Conservation (phyloP, 2,329 filamentous ascomycete genomes). For the Fusarium sp. region DNA sequence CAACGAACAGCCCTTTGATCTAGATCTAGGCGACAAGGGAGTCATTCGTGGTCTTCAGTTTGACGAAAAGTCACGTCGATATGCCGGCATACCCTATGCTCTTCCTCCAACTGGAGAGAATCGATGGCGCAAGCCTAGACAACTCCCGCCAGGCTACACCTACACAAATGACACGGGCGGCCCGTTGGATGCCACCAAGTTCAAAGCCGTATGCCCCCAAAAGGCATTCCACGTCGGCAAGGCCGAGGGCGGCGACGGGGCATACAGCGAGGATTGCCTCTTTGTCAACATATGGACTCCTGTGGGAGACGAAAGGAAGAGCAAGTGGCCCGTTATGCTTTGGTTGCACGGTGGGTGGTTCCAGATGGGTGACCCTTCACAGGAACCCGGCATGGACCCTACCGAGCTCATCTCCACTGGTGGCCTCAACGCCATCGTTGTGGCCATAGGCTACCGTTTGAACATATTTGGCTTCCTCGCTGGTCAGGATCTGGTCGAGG, state of each 20-base stretch:
- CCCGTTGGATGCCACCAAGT: slow-evolving; percentile 51
- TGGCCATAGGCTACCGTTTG: slow-evolving; percentile 57
- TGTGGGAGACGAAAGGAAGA: slow-evolving; percentile 25
- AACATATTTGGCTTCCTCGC: slow-evolving; percentile 62
- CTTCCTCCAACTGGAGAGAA: slow-evolving; percentile 49
- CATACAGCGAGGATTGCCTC: slow-evolving; percentile 57
- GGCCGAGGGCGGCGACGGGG: slow-evolving; percentile 37
- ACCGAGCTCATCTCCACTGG: slow-evolving; percentile 53
- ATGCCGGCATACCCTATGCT: slow-evolving; percentile 51
- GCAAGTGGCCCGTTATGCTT: slow-evolving; percentile 47
- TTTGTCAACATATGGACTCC: slow-evolving; percentile 60
- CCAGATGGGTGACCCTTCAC: slow-evolving; percentile 55
- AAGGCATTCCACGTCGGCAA: slow-evolving; percentile 44
- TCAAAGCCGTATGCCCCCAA: slow-evolving; percentile 53
- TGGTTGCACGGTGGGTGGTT: slow-evolving; percentile 58
- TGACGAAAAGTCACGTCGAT: slow-evolving; percentile 48
- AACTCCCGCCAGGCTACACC: slow-evolving; percentile 42
- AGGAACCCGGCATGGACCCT: slow-evolving; percentile 53
- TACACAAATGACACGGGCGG: slow-evolving; percentile 39
- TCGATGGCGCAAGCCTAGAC: slow-evolving; percentile 52
- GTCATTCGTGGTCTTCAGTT: slow-evolving; percentile 45
- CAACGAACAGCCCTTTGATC: slow-evolving; percentile 7
- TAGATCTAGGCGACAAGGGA: slow-evolving; percentile 34
- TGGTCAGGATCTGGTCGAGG: slow-evolving; percentile 48
- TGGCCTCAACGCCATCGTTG: slow-evolving; percentile 52